Percentiles rank a stretch among this genome's conserved stretches.
These are phyloP conservation scores for Dactylis glomerata DNA, from an alignment of 176 grass and related monocot genomes.

Conservation along the genomic window DNA sequence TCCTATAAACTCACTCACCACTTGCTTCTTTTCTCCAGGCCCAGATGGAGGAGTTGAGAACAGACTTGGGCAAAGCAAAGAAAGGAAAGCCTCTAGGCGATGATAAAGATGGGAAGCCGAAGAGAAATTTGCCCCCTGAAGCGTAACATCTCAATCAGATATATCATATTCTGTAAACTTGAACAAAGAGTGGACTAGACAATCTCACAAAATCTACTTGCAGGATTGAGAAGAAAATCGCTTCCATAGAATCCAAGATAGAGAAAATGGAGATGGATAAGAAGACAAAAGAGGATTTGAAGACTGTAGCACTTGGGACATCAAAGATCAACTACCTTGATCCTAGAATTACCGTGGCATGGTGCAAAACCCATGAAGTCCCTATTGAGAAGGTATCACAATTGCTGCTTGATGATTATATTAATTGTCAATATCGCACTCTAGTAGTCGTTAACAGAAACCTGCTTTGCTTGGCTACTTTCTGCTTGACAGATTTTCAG, in stretches of 20 bases:
- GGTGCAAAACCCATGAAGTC: conserved; percentile 99
- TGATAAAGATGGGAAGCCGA: conserved; percentile 82
- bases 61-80: conserved; percentile 73
- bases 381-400: conserved; percentile 89
- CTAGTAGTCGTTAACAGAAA: background rate
- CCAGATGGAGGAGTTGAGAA: conserved; percentile 65
- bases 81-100: conserved; percentile 77
- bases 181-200: background rate
- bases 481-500: conserved; percentile 82
- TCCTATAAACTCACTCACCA: background rate
- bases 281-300: conserved; percentile 86
- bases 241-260: conserved; percentile 64
- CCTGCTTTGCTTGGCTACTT: conserved; percentile 9
- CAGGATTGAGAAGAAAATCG: conserved; percentile 83
- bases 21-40: conserved; percentile 43
- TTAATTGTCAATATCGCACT: background rate
- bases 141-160: conserved; percentile 44
- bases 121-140: conserved; percentile 78
- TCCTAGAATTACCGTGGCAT: conserved; percentile 93
- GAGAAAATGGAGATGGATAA: conserved; percentile 95
- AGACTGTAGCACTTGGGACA: conserved; percentile 87
- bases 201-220: conserved; percentile 48
- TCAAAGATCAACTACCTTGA: conserved; percentile 99
- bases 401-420: background rate
- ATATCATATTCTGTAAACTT: conserved; percentile 15